These are phyloP conservation scores for Lipomyces yamadae DNA, from an alignment of 805 yeast species.

Conservation along the genomic window DNA sequence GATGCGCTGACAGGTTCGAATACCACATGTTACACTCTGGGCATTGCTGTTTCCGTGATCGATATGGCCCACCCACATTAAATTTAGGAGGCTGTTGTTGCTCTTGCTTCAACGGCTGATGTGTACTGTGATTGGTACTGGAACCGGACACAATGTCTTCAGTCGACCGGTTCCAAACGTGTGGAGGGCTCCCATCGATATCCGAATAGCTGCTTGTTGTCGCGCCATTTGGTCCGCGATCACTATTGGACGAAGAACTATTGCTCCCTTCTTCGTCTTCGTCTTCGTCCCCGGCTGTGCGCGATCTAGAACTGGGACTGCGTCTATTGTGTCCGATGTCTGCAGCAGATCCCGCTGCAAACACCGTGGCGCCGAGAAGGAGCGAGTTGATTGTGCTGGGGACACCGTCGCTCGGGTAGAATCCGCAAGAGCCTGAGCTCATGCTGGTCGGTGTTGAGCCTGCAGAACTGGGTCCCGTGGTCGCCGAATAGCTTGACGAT, in stretches of 20 bases:
- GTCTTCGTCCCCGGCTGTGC: conserved; percentile 8
- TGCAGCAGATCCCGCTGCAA: background rate
- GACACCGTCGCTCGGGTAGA: background rate
- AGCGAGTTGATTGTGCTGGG: conserved; percentile 13
- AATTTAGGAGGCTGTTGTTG: background rate
- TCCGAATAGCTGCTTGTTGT: background rate
- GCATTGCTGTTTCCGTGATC: conserved; percentile 67
- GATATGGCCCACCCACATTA: conserved; percentile 16
- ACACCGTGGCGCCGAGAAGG: conserved; percentile 18
- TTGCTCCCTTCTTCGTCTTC: conserved; percentile 5
- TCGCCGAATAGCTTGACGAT: conserved; percentile 29
- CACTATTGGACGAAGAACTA: conserved; percentile 2
- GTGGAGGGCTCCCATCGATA: background rate
- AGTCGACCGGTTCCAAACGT: background rate
- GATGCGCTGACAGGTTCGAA: conserved; percentile 82
- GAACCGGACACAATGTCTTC: background rate
- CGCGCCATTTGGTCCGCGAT: background rate
- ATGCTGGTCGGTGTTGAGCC: conserved; percentile 7
- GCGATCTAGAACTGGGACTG: conserved; percentile 42
- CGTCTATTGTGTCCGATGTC: background rate
- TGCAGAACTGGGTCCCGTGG: conserved; percentile 8
- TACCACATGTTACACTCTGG: conserved; percentile 70
- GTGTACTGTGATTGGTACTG: conserved; percentile 1
- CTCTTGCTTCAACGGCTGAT: background rate
- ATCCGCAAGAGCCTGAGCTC: background rate